Conservation (phyloP, 305 asterid genomes). For the Fraxinus floribunda region DNA sequence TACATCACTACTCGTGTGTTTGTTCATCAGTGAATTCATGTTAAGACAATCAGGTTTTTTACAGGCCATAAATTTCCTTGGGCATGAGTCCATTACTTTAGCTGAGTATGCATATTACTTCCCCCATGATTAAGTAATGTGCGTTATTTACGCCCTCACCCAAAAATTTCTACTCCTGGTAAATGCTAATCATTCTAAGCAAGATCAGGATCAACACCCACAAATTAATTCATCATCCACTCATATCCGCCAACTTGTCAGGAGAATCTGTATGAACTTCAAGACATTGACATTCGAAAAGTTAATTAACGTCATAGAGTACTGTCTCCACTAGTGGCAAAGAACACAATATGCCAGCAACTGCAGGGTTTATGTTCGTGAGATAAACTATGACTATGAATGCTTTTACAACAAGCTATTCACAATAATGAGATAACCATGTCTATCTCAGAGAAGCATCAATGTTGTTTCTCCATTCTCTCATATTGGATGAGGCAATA, state of each 20-base stretch:
- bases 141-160: slow-evolving; percentile 10
- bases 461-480: background rate
- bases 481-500: background rate
- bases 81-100: slow-evolving; percentile 7
- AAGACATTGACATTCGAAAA: slow-evolving; percentile 6
- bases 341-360: background rate
- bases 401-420: slow-evolving; percentile 11
- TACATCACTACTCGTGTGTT: background rate
- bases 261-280: slow-evolving; percentile 2
- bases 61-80: slow-evolving; percentile 8
- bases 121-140: background rate
- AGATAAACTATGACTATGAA: slow-evolving; percentile 11
- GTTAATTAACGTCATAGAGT: background rate
- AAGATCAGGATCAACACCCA: slow-evolving; percentile 2
- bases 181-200: slow-evolving; percentile 2
- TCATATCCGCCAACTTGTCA: slow-evolving; percentile 1
- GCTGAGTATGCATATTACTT: background rate
- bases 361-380: slow-evolving; percentile 15
- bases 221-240: slow-evolving; percentile 19
- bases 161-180: background rate
- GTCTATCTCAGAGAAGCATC: background rate
- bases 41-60: background rate
- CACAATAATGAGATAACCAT: background rate
- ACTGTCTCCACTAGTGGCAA: background rate
- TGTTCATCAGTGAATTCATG: slow-evolving; percentile 1